phyloP scores from a whole-genome alignment of 2,329 filamentous ascomycete species.

The Botryosphaeria dothidea region DNA sequence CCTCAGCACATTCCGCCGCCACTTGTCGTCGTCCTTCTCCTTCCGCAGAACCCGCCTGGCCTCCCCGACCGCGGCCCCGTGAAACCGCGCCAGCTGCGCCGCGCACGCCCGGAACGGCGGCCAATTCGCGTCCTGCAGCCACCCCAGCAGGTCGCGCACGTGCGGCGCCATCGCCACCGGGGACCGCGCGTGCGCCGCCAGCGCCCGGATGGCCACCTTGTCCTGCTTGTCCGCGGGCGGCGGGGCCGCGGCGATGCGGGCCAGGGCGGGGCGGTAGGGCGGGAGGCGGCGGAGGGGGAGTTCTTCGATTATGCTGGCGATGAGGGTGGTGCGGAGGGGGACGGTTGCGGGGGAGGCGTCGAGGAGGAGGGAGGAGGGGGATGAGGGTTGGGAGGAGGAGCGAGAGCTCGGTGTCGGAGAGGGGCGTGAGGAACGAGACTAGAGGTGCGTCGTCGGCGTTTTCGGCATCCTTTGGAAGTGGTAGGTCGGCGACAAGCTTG shows the following conservation, averaged over 20 bases:
- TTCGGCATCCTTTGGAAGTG: background rate
- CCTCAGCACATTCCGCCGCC: background rate
- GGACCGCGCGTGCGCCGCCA: background rate
- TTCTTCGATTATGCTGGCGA: background rate
- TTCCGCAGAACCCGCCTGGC: background rate
- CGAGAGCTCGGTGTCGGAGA: background rate
- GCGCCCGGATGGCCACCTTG: background rate
- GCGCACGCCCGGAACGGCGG: background rate
- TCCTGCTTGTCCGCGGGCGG: background rate
- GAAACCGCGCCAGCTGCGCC: background rate
- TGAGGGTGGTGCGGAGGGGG: background rate
- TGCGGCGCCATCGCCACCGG: background rate
- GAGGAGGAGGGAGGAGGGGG: background rate
- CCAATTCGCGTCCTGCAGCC: background rate
- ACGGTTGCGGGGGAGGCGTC: background rate
- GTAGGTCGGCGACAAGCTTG: background rate
- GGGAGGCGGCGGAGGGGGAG: background rate
- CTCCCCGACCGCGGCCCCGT: background rate
- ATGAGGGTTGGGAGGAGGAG: background rate
- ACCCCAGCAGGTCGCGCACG: background rate
- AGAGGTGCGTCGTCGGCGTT: background rate
- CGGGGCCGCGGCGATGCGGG: background rate
- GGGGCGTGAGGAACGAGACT: background rate
- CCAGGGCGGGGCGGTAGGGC: background rate
- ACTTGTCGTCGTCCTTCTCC: background rate